phyloP scores from a whole-genome alignment of 768 basidiomycete genomes.

The Phylloporus rhodoxanthus region DNA sequence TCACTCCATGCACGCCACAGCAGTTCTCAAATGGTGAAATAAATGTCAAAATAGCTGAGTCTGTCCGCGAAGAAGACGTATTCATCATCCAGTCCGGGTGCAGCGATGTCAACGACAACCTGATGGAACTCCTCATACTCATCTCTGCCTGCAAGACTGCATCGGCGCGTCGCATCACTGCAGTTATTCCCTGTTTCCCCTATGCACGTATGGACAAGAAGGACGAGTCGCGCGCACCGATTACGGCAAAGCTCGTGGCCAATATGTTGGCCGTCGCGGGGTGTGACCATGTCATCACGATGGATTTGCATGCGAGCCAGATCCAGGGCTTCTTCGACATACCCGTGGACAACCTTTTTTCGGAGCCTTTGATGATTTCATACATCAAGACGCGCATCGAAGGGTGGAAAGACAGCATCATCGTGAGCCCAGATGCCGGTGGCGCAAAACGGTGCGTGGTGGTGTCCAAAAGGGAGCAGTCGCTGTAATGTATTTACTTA shows the following conservation, averaged over 20 bases:
- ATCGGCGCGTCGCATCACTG: slow-evolving; percentile 91
- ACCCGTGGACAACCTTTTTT: slow-evolving; percentile 95
- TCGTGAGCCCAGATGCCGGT: slow-evolving; percentile 96
- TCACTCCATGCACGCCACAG: slow-evolving; percentile 79
- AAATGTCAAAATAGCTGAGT: slow-evolving; percentile 91
- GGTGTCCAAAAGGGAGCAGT: not conserved
- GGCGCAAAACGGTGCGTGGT: slow-evolving; percentile 91
- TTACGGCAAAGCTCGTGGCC: slow-evolving; percentile 96
- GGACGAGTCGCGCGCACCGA: slow-evolving; percentile 92
- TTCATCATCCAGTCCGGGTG: slow-evolving; percentile 96
- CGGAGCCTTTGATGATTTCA: slow-evolving; percentile 89
- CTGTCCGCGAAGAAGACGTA: slow-evolving; percentile 95
- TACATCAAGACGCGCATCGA: slow-evolving; percentile 86
- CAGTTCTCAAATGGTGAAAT: slow-evolving; percentile 95
- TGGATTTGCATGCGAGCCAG: slow-evolving; percentile 96
- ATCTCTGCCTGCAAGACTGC: slow-evolving; percentile 98
- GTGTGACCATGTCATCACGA: slow-evolving; percentile 98
- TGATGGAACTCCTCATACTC: slow-evolving; percentile 98
- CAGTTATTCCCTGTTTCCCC: slow-evolving; percentile 96
- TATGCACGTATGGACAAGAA: slow-evolving; percentile 98
- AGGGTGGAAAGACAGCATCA: slow-evolving; percentile 81
- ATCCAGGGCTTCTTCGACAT: slow-evolving; percentile 99
- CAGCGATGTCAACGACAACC: slow-evolving; percentile 87
- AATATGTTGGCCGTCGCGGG: slow-evolving; percentile 98
- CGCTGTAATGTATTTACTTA: slow-evolving; percentile 1